Base-by-base conservation (phyloP, 495 filamentous ascomycete species). In the Penicillium maclennaniae region DNA sequence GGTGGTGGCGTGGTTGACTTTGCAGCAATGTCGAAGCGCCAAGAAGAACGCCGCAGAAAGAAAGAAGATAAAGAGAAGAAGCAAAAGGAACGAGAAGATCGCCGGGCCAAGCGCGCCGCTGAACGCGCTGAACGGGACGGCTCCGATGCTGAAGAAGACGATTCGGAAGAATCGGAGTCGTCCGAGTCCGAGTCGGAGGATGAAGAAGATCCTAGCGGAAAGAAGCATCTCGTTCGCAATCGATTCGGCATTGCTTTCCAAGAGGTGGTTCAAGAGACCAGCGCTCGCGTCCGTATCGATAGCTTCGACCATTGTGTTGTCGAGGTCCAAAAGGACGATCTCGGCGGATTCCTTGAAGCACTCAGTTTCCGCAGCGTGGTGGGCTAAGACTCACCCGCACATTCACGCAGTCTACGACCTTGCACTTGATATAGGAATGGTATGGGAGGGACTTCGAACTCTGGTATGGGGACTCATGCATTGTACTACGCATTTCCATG, bases 301-400 rank as follows among this genome's bases (percentile, higher is more conserved):
- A 92, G 87, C 70, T 98, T 98, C 69, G 95, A 98, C 71, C 87
- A 95, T 67, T 95, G 89, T 58, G 95, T 97, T 9, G 91, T 97
- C 43, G 93, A 97, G 72, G 93, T 98, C 27, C 83, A 86, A 73
- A 96, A 95, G 73, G 93, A 98, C 65, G 92, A 97, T 71, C 76
- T 98, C 26, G 81, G 85, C 17, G 90, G 86, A 10, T 98, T 98
- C 68, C 77, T 98, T 56, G 93, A 97, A 74, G 83, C 86, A 44
- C 67, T 98, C 67, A 96, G 92, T 67, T 84, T 91, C 80, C 92
- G 91, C 77, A 85, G 84, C 65, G 92, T 97, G 12, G 84, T 97
- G 47, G 92, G 92, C 41, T 96, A 75, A 73, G 46, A 10, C 39
- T 20, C 43, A 28, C 12, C 21, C 38, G 27, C 9, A 48, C 45